phyloP scores from a whole-genome alignment of 306 rosid genomes.

The Medicago arabica region DNA sequence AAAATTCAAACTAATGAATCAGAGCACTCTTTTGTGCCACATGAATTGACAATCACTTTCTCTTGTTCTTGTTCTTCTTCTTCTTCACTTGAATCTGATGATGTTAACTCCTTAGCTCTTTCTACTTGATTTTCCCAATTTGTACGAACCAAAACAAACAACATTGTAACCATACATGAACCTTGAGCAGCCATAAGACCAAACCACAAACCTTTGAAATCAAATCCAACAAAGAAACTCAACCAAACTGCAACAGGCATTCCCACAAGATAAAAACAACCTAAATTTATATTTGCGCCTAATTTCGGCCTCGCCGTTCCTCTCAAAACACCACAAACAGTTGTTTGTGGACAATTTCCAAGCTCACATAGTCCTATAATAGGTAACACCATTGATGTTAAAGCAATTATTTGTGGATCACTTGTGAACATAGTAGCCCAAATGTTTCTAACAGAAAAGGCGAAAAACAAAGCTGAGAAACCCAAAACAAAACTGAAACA shows the following conservation, averaged over 20 bases:
- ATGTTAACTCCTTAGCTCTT: slow-evolving; percentile 72
- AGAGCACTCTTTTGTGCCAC: slow-evolving; percentile 3
- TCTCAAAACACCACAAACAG: slow-evolving; percentile 85
- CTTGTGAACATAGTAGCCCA: slow-evolving; percentile 88
- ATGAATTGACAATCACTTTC: background rate
- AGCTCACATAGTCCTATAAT: slow-evolving; percentile 87
- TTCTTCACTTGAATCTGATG: slow-evolving; percentile 40
- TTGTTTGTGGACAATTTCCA: slow-evolving; percentile 94
- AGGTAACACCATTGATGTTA: slow-evolving; percentile 76
- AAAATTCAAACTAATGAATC: slow-evolving; percentile 50
- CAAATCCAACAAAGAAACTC: slow-evolving; percentile 71
- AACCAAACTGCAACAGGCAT: slow-evolving; percentile 86
- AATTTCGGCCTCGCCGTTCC: slow-evolving; percentile 86
- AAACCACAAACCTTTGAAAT: slow-evolving; percentile 83
- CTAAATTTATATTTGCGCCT: slow-evolving; percentile 84
- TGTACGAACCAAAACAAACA: slow-evolving; percentile 66
- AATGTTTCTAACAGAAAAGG: slow-evolving; percentile 58
- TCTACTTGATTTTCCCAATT: slow-evolving; percentile 75
- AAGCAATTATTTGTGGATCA: slow-evolving; percentile 65
- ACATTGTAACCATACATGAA: slow-evolving; percentile 75
- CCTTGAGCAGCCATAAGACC: slow-evolving; percentile 86
- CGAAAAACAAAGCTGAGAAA: slow-evolving; percentile 65
- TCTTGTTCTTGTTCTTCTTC: slow-evolving; percentile 5
- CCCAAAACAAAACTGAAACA: slow-evolving; percentile 68
- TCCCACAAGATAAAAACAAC: slow-evolving; percentile 86